Evolutionary conservation across 768 basidiomycete genomes (phyloP), one percentile per base, ranked within the genome.

Genomic region (Xerocomellus chrysenteron): DNA sequence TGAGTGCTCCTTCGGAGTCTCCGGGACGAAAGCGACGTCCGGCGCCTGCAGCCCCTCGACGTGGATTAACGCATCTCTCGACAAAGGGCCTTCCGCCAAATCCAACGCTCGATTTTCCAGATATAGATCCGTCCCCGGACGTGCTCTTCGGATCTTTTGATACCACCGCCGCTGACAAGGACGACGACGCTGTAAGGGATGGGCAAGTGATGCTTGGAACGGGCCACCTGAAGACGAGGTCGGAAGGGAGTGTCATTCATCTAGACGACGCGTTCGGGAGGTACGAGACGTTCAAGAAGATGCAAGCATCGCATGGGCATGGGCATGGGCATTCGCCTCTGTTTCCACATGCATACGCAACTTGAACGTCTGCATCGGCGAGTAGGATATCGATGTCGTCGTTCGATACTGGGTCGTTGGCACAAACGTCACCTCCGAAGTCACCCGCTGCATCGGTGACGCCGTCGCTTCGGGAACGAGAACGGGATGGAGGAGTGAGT

Each of bases 201-300:
- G 54, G 8, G 5, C 45, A 35, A n/a, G 17, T 16, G 32, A 51
- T 52, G 8, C 26, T 26, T 14, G 55, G 44, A 17, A 16, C 5
- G 3, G 50, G 41, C 16, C 65, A 57, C 10, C 12, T 28, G 36
- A 60, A 52, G 47, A 36, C 33, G 37, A 17, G 37, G 39, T 65
- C 65, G 30, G 63, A 69, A 4, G 58, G 57, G 36, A 52, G 58
- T 10, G 35, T 61, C 35, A 5, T 58, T 5, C 76, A 71, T 6
- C 74, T 90, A 37, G 88, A 93, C 63, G 93, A 96, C 69, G 94
- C 94, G 0, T 96, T 88, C 69, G 90, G 91, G 54, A 80, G 92
- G 37, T 97, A 96, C 66, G 91, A 95, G 68, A 78, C 85, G n/a
- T 94, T 87, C 73, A 83, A 83, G 66, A 82, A 84, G 65, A 74